These are phyloP conservation scores for Hypomontagnella monticulosa DNA, from an alignment of 495 filamentous ascomycete species.

Conservation along the genomic window DNA sequence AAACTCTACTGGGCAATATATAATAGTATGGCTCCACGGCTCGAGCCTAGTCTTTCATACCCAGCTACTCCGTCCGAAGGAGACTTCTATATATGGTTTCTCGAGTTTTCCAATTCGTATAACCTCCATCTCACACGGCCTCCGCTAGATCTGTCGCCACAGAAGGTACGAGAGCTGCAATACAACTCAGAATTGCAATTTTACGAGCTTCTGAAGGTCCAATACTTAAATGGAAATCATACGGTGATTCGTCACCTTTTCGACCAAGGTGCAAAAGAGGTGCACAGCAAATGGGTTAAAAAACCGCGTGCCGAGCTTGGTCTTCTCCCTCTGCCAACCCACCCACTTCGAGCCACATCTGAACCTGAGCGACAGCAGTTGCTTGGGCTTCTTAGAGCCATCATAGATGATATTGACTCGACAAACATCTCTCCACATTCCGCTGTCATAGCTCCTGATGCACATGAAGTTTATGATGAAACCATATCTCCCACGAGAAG, in stretches of 20 bases:
- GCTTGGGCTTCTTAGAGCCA: slow-evolving; percentile 28
- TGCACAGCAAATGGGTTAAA: slow-evolving; percentile 45
- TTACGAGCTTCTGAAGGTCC: slow-evolving; percentile 34
- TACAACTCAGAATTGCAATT: slow-evolving; percentile 39
- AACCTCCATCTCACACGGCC: slow-evolving; percentile 40
- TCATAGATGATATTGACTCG: slow-evolving; percentile 30
- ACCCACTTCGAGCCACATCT: slow-evolving; percentile 35
- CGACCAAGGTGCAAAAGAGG: slow-evolving; percentile 34
- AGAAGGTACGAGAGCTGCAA: slow-evolving; percentile 21
- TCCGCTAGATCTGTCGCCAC: slow-evolving; percentile 27
- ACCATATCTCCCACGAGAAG: slow-evolving; percentile 18
- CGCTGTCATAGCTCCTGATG: slow-evolving; percentile 11
- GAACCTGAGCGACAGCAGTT: slow-evolving; percentile 38
- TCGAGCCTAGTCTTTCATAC: slow-evolving; percentile 1
- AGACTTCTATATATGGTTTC: slow-evolving; percentile 45
- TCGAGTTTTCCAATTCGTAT: slow-evolving; percentile 45
- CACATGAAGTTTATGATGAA: slow-evolving; percentile 18
- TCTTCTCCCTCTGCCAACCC: slow-evolving; percentile 28
- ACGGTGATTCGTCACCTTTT: slow-evolving; percentile 28
- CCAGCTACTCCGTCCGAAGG: slow-evolving; percentile 25
- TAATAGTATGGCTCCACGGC: slow-evolving; percentile 22
- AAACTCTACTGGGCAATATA: slow-evolving; percentile 1
- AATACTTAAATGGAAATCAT: slow-evolving; percentile 36
- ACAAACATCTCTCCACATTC: slow-evolving; percentile 17
- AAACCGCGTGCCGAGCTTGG: slow-evolving; percentile 31